phyloP scores from a whole-genome alignment of 2,329 filamentous ascomycete genomes.

The Nannizziopsis arthrosporioides region DNA sequence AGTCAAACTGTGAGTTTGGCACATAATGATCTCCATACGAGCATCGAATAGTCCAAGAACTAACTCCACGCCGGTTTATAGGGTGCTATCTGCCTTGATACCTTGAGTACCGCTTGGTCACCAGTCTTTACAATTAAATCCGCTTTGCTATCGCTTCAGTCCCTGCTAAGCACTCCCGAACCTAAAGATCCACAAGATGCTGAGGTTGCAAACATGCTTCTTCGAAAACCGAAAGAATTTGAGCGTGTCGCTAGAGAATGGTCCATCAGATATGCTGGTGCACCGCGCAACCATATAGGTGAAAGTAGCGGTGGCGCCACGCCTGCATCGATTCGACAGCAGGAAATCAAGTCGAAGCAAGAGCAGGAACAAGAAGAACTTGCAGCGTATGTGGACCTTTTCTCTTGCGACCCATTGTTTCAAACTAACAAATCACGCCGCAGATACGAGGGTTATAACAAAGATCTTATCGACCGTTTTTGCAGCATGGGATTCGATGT shows the following conservation, averaged over 20 bases:
- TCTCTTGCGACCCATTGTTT: background rate
- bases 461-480: slow-evolving; percentile 70
- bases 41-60: background rate
- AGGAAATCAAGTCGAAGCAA: slow-evolving; percentile 43
- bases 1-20: slow-evolving; percentile 63
- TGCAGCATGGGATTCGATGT: slow-evolving; percentile 84
- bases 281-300: slow-evolving; percentile 49
- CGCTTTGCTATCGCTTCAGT: slow-evolving; percentile 82
- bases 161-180: slow-evolving; percentile 83
- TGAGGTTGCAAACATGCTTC: slow-evolving; percentile 82
- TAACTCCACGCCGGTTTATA: slow-evolving; percentile 28
- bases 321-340: slow-evolving; percentile 43
- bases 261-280: slow-evolving; percentile 73
- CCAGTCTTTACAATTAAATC: slow-evolving; percentile 95
- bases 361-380: slow-evolving; percentile 46
- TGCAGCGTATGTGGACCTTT: slow-evolving; percentile 37
- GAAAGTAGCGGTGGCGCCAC: slow-evolving; percentile 43
- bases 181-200: slow-evolving; percentile 95
- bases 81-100: slow-evolving; percentile 96
- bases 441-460: slow-evolving; percentile 81
- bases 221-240: slow-evolving; percentile 67
- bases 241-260: slow-evolving; percentile 75
- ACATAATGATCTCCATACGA: background rate
- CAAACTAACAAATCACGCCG: slow-evolving; percentile 21
- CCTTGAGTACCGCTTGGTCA: slow-evolving; percentile 79